phyloP scores from a whole-genome alignment of 495 filamentous ascomycete species.

The Hypoxylon lienhwacheense region DNA sequence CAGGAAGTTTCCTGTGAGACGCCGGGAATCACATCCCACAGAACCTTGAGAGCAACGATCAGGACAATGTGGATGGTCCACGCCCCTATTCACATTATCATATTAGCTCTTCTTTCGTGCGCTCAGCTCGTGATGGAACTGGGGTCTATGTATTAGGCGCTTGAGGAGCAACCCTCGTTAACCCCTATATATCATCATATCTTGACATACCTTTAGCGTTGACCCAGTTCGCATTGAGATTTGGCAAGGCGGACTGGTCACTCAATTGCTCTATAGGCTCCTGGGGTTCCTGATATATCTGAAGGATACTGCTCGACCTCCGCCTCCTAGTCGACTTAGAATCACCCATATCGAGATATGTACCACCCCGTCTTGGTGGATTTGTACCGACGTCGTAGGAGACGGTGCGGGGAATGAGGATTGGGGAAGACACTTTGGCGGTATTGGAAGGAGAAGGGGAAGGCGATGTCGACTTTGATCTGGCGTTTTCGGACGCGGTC shows the following conservation, averaged over 20 bases:
- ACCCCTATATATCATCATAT: not conserved
- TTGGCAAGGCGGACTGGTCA: constrained; percentile 91
- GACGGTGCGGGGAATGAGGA: constrained; percentile 76
- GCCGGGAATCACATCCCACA: constrained; percentile 93
- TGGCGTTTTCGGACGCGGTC: constrained; percentile 11
- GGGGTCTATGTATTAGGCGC: not conserved
- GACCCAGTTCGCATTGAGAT: constrained; percentile 97
- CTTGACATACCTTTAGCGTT: constrained; percentile 85
- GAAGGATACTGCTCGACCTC: constrained; percentile 90
- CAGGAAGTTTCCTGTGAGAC: constrained; percentile 96
- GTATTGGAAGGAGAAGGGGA: constrained; percentile 60
- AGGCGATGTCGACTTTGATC: constrained; percentile 27
- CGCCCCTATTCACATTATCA: constrained; percentile 62
- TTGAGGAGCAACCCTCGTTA: too few species aligned
- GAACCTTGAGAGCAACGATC: constrained; percentile 86
- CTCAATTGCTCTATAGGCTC: constrained; percentile 95
- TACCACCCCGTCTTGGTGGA: constrained; percentile 54
- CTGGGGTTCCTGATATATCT: constrained; percentile 83
- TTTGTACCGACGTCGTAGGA: constrained; percentile 77
- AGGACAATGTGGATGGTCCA: constrained; percentile 96
- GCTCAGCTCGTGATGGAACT: not conserved
- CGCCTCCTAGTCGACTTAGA: constrained; percentile 66
- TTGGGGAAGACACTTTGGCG: constrained; percentile 82
- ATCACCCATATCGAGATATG: constrained; percentile 51
- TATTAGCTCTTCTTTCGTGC: constrained; percentile 11